A percentile compares a stretch with the other conserved stretches of the same genome.
Evolutionary conservation across 345 rosid genomes (phyloP).

Genomic region (Dipteronia dyeriana): DNA sequence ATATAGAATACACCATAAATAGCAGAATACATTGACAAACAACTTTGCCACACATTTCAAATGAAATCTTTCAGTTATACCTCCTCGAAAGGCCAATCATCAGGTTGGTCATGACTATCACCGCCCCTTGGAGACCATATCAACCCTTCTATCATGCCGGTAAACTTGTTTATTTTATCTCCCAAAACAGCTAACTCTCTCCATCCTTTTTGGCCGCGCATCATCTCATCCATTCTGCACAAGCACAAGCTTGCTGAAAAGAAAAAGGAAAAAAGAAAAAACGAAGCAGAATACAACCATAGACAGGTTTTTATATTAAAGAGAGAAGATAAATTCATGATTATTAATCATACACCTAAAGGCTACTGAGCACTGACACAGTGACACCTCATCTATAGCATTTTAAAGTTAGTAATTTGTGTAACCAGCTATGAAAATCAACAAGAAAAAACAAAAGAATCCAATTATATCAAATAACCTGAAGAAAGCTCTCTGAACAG

Average conservation of each 20-base stretch:
- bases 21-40: background rate
- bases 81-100: slow-evolving; percentile 74
- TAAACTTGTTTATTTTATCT: slow-evolving; percentile 80
- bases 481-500: slow-evolving; percentile 78
- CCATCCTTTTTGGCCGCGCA: slow-evolving; percentile 98
- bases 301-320: slow-evolving; percentile 5
- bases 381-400: background rate
- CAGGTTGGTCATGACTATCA: slow-evolving; percentile 42
- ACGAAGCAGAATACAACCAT: background rate
- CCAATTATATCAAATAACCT: slow-evolving; percentile 45
- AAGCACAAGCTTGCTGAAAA: slow-evolving; percentile 16
- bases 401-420: background rate
- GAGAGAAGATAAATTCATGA: background rate
- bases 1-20: background rate
- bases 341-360: too few relatives aligned
- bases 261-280: slow-evolving; percentile 5
- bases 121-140: slow-evolving; percentile 90
- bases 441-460: background rate
- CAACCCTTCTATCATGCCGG: slow-evolving; percentile 89
- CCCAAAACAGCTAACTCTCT: slow-evolving; percentile 86
- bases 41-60: background rate
- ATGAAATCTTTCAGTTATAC: slow-evolving; percentile 34
- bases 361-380: background rate
- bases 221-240: slow-evolving; percentile 95
- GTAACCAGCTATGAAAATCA: background rate